Base-by-base conservation (phyloP, 768 basidiomycete genomes). In the Dictyophora rubrovolvata region DNA sequence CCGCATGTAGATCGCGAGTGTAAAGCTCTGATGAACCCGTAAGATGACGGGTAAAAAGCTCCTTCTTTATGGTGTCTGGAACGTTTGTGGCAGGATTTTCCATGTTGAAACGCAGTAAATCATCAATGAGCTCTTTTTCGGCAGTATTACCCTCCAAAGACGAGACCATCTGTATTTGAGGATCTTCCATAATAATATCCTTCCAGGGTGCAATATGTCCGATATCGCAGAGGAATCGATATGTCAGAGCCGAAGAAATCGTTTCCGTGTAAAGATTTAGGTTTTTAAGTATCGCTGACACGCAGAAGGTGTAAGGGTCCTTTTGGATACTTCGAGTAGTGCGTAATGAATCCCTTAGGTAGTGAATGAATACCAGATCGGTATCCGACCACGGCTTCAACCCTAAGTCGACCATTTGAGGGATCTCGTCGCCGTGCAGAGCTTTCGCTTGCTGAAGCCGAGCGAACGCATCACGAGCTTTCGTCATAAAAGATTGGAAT, bases 121-220 rank as follows among this genome's bases (percentile, higher is more conserved):
- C 33, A 1, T 62, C 37, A 18, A 53, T 14, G 48, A 36, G n/a
- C 36, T 37, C 20, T 33, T 50, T 16, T 54, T 54, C 23, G 37
- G 36, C 33, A 18, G 35, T 21, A 20, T 33, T 33, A 49, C 34
- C 17, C 46, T 35, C 28, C 28, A 42, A 53, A 46, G 36, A 56
- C 36, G 34, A 20, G 53, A 71, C 69, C 14, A 68, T 50, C 12
- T 63, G 65, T 10, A 80, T 64, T 17, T 71, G 67, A 0, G 70
- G 71, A 59, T 71, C 69, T 34, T 77, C 68, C 8, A 74, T 75
- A 5, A 73, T 70, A 33, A 81, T 61, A 63, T 93, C 85, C 63
- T 92, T 84, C 94, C 94, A 96, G 1, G 87, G 85, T 1, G 86
- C 77, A 20, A 89, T 67, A 7, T 85, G 78, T 7, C 95, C 93